Evolutionary conservation across 352 stramenopile species (phyloP).

Genomic region (Phytophthora palmivora): DNA sequence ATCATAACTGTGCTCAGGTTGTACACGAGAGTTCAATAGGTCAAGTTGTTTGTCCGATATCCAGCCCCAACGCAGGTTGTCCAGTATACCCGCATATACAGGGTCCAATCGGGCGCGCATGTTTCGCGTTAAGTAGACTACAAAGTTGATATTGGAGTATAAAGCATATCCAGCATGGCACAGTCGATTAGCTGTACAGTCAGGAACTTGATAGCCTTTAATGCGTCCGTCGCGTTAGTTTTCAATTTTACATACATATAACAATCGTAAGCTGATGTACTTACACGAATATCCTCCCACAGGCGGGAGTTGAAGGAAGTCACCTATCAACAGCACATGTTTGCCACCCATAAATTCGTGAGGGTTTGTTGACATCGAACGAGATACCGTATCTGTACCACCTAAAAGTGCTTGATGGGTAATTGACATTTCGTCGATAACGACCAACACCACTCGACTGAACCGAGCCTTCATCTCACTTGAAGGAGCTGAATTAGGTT

Average conservation of each 20-base stretch:
- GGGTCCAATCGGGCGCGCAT: slow-evolving; percentile 10
- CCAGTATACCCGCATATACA: slow-evolving; percentile 3
- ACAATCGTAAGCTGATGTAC: slow-evolving; percentile 17
- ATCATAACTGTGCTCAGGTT: not conserved
- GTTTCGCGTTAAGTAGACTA: slow-evolving; percentile 15
- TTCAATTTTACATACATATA: not conserved
- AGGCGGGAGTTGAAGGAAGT: slow-evolving; percentile 34
- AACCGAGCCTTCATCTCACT: too few relatives aligned
- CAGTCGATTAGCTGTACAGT: not conserved
- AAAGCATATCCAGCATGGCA: slow-evolving; percentile 19
- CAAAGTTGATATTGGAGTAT: slow-evolving; percentile 22
- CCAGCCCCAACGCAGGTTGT: slow-evolving; percentile 4
- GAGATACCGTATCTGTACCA: too few relatives aligned
- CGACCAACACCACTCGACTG: too few relatives aligned
- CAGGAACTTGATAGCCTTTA: slow-evolving; percentile 8
- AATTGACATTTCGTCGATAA: too few relatives aligned
- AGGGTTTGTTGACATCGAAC: not conserved
- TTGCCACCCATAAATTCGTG: slow-evolving; percentile 30
- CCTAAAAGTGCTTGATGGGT: too few relatives aligned
- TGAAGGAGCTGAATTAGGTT: slow-evolving; percentile 7
- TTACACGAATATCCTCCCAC: slow-evolving; percentile 11
- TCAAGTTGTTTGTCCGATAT: not conserved
- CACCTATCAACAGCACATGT: slow-evolving; percentile 22
- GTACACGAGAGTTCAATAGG: slow-evolving; percentile 10
- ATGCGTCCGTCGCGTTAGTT: not conserved